Evolutionary conservation across 495 filamentous ascomycete genomes (phyloP), one percentile per base, ranked within the genome.

Genomic region (Apodospora peruviana): DNA sequence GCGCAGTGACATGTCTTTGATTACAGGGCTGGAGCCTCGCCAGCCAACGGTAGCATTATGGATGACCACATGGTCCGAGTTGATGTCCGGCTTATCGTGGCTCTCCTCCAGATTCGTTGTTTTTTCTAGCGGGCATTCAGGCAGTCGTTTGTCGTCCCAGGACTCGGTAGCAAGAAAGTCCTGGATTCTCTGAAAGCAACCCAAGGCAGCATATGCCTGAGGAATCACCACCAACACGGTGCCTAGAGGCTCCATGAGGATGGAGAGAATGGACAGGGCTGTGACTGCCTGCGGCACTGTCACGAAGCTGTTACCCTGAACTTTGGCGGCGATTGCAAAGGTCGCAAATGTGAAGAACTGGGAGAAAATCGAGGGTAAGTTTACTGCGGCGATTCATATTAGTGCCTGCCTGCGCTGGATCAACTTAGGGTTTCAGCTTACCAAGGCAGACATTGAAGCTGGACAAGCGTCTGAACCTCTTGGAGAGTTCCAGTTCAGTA

Each of bases 401-500:
- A 39, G 37, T 39, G 37, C 17, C 37, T 39, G 37, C 17, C 11
- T 39, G 12, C 37, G 37, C 8, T 39, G 27, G 27, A 32, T 32
- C 27, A 32, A 32, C 27, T 32, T 14, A 32, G 27, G 14, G 27
- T 32, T 32, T 32, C 27, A 32, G 34, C 47, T 1, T 40, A 56
- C 49, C 40, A 18, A 56, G 47, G n/a, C 43, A 56, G 10, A 45
- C 29, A 16, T 48, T 27, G 38, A 48, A 48, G 9, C 44, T 37
- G 17, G 46, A 46, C n/a, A 57, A 37, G 17, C 29, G 43, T n/a
- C 54, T 45, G 41, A 35, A 58, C 5, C 37, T 32, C 39, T 45
- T 55, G 4, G 56, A 55, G 17, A 48, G 35, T 16, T 67, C 55
- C 14, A 84, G 38, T 50, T 85, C 82, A 27, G 74, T 62, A 12